Evolutionary conservation across 768 basidiomycete species (phyloP).

Genomic region (Tubosaeta sp.): DNA sequence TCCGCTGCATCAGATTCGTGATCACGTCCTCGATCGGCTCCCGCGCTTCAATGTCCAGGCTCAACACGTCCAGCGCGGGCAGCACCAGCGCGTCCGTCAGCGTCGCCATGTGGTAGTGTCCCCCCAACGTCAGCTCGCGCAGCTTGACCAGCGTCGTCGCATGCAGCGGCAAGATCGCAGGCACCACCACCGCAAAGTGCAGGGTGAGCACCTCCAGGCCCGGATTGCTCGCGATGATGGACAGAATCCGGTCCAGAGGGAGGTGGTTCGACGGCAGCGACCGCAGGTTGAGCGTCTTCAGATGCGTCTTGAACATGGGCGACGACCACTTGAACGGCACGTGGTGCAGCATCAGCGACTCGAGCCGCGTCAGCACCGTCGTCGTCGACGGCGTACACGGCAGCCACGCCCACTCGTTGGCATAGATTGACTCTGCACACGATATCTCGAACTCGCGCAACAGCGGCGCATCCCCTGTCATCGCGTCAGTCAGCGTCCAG

Average conservation of each 20-base stretch:
- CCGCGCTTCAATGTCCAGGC: slow-evolving; percentile 69
- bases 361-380: slow-evolving; percentile 43
- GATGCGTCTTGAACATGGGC: slow-evolving; percentile 58
- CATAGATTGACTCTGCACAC: slow-evolving; percentile 58
- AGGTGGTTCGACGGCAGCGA: slow-evolving; percentile 60
- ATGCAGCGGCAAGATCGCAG: slow-evolving; percentile 58
- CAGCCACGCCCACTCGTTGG: slow-evolving; percentile 70
- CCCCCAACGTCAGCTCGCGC: slow-evolving; percentile 55
- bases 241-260: slow-evolving; percentile 64
- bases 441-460: slow-evolving; percentile 76
- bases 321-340: slow-evolving; percentile 77
- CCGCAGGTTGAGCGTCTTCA: slow-evolving; percentile 58
- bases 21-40: slow-evolving; percentile 74
- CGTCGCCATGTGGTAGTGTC: slow-evolving; percentile 59
- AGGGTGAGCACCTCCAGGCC: slow-evolving; percentile 53
- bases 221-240: slow-evolving; percentile 58
- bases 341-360: slow-evolving; percentile 61
- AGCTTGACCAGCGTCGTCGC: slow-evolving; percentile 52
- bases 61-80: slow-evolving; percentile 55
- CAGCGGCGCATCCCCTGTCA: slow-evolving; percentile 60
- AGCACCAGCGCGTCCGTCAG: slow-evolving; percentile 59
- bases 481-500: neutral
- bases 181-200: slow-evolving; percentile 57
- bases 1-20: slow-evolving; percentile 54
- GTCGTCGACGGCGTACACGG: slow-evolving; percentile 44